Base-by-base conservation (phyloP, 202 grass and related monocot species). In the Bolboschoenoplectus hybrid region DNA sequence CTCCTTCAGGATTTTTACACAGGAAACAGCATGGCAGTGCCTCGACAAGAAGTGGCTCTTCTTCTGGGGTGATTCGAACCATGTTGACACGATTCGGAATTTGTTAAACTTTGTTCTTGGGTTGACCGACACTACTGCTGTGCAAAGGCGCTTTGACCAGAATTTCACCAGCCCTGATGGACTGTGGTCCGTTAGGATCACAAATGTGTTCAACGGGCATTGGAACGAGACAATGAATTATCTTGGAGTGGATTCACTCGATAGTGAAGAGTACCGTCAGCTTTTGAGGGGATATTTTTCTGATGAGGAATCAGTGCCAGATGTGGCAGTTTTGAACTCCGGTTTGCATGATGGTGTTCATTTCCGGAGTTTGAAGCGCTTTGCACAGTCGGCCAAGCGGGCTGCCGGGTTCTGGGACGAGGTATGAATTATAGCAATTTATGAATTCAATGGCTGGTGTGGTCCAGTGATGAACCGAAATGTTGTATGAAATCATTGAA, bases 11-110 rank as follows among this genome's bases (percentile, higher is more conserved):
- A 85, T 98, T 88, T 98, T 96, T 60, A 74, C 64, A 9, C 73
- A 87, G 80, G 93, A 94, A 1, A 45, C 35, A 7, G 90, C 97
- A 8, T 98, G 97, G 97, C 86, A 68, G 81, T 98, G 93, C 88
- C 93, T 98, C 1, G 77, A 89, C 61, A 89, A 89, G 74, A 96
- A 91, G 82, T 98, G 97, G 97, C 84, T 98, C 77, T 96, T 98
- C 92, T 98, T 98, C 87, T 98, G 97, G 97, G 97, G 97, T 39
- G 97, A 98, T 56, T 98, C 97, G 74, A 98, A 98, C 90, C 97
- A 98, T 19, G 92, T 98, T 17, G 97, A 98, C 86, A 98, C 97
- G 61, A 92, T 98, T 71, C 86, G 93, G 2, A 98, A 98, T 82
- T 82, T 98, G 68, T 86, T 98, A 11, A 88, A 86, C n/a, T 90